These are phyloP conservation scores for Bimuria novae-zelandiae DNA, from an alignment of 2,329 filamentous ascomycete genomes.

Conservation along the genomic window DNA sequence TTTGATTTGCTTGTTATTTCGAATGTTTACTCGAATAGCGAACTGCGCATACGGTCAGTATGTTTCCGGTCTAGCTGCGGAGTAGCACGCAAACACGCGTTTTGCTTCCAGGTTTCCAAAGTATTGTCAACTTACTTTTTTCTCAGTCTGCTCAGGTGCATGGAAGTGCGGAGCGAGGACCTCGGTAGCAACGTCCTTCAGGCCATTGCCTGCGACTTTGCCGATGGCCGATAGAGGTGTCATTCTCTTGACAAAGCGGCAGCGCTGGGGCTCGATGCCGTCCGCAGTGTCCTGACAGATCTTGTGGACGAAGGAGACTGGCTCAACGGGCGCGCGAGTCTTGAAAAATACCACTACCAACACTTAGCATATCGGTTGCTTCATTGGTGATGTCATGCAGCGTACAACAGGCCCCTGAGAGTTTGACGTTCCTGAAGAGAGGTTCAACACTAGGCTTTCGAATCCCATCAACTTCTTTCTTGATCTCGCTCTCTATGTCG, in stretches of 20 bases:
- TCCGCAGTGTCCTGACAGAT: slow-evolving; percentile 62
- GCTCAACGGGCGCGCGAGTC: slow-evolving; percentile 60
- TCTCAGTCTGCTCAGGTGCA: slow-evolving; percentile 51
- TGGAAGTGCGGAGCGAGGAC: slow-evolving; percentile 70
- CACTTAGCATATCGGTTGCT: slow-evolving; percentile 18
- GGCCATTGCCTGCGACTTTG: slow-evolving; percentile 70
- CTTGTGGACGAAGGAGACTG: slow-evolving; percentile 62
- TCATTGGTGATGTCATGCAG: background rate
- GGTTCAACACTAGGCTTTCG: slow-evolving; percentile 56
- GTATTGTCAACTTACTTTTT: slow-evolving; percentile 54
- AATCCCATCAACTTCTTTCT: slow-evolving; percentile 71
- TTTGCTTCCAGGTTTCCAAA: slow-evolving; percentile 11
- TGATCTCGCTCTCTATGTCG: slow-evolving; percentile 75
- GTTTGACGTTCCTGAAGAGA: slow-evolving; percentile 57
- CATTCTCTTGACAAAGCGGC: slow-evolving; percentile 63
- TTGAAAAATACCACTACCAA: slow-evolving; percentile 62
- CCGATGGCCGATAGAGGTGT: slow-evolving; percentile 64
- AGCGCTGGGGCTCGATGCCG: slow-evolving; percentile 56
- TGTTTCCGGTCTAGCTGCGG: slow-evolving; percentile 16
- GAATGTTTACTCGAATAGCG: slow-evolving; percentile 79
- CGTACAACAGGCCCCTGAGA: slow-evolving; percentile 62
- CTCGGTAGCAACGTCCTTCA: slow-evolving; percentile 66
- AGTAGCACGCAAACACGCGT: slow-evolving; percentile 11
- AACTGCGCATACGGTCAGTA: slow-evolving; percentile 59
- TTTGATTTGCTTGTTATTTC: slow-evolving; percentile 72